Conservation (phyloP, 2,329 filamentous ascomycete genomes). For the Aureobasidium sp. region DNA sequence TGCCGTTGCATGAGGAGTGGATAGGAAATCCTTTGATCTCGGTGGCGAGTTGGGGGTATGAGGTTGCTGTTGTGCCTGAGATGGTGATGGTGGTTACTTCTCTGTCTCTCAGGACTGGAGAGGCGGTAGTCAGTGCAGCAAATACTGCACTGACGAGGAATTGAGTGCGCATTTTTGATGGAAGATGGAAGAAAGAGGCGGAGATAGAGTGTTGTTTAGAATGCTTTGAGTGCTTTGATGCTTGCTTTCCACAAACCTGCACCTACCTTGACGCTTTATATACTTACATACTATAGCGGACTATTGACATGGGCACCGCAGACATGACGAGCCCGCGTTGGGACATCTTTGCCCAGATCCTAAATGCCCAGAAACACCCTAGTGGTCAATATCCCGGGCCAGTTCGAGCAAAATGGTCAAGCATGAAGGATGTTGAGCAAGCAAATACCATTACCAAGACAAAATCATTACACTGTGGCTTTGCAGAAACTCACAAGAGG, state of each 20-base stretch:
- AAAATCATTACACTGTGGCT: background rate
- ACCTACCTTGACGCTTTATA: background rate
- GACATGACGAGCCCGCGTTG: background rate
- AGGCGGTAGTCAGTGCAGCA: background rate
- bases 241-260: background rate
- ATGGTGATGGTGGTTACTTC: conserved; percentile 8
- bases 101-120: background rate
- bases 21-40: conserved; percentile 35
- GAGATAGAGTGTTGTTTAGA: background rate
- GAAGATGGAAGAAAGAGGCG: background rate
- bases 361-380: conserved; percentile 8
- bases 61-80: background rate
- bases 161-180: background rate
- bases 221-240: background rate
- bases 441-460: background rate
- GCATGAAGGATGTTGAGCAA: background rate
- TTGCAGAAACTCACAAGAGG: background rate
- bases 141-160: background rate
- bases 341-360: background rate
- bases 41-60: conserved; percentile 5
- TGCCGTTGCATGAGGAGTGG: conserved; percentile 60
- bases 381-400: background rate
- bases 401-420: background rate
- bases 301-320: background rate
- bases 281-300: background rate